phyloP scores from a whole-genome alignment of 2,329 filamentous ascomycete species.

The Daldinia sp. region DNA sequence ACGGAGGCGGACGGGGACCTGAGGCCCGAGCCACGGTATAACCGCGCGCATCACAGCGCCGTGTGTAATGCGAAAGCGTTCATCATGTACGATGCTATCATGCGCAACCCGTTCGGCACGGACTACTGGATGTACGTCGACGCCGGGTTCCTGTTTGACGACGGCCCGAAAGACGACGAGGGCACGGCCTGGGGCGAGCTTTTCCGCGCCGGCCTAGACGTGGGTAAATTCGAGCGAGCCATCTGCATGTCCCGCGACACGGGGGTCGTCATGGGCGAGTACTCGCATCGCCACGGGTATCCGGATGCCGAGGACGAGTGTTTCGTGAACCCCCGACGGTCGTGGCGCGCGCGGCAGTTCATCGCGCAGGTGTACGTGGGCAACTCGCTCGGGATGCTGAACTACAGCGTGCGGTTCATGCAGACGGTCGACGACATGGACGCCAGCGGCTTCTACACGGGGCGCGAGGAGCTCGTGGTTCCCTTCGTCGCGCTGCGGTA shows the following conservation, averaged over 20 bases:
- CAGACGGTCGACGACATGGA: constrained; percentile 44
- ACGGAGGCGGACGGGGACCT: constrained; percentile 34
- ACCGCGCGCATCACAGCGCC: constrained; percentile 38
- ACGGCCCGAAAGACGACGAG: constrained; percentile 34
- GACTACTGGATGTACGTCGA: constrained; percentile 43
- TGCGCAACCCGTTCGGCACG: constrained; percentile 40
- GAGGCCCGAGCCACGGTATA: constrained; percentile 37
- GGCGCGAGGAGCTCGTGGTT: constrained; percentile 40
- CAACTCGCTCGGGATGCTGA: constrained; percentile 40
- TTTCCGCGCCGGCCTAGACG: constrained; percentile 31
- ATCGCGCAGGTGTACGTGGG: constrained; percentile 40
- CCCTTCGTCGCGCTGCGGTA: constrained; percentile 39
- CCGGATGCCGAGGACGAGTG: constrained; percentile 32
- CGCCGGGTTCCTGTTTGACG: constrained; percentile 41
- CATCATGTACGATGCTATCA: constrained; percentile 41
- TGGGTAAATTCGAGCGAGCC: constrained; percentile 35
- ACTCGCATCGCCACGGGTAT: constrained; percentile 33
- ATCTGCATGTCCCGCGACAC: constrained; percentile 33
- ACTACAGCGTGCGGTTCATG: constrained; percentile 42
- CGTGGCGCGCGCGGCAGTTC: constrained; percentile 39
- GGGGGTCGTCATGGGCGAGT: constrained; percentile 42
- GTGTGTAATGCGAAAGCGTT: constrained; percentile 42
- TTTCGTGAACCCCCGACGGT: constrained; percentile 25
- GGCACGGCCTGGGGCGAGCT: constrained; percentile 38
- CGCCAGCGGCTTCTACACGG: constrained; percentile 38